Conservation (phyloP, 2,329 filamentous ascomycete genomes). For the Cladosporium halotolerans region DNA sequence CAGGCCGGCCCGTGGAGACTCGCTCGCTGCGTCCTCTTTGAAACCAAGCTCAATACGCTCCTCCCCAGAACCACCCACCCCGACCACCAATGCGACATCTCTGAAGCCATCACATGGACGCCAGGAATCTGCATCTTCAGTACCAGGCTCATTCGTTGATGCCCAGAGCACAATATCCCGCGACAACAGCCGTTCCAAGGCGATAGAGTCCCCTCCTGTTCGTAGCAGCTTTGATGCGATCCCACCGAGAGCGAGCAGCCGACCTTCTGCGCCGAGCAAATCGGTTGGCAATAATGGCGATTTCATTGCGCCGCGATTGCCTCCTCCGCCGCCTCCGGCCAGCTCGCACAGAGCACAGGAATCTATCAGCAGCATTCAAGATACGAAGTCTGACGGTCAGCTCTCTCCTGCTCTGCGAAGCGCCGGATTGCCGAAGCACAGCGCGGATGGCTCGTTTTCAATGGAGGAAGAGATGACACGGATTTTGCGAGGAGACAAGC, state of each 20-base stretch:
- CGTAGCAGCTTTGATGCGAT: constrained; percentile 37
- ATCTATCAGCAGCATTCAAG: constrained; percentile 39
- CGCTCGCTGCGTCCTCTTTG: constrained; percentile 38
- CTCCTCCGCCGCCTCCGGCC: constrained; percentile 33
- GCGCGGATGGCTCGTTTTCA: constrained; percentile 77
- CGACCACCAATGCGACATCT: constrained; percentile 34
- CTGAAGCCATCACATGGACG: constrained; percentile 29
- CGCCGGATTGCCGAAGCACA: constrained; percentile 46
- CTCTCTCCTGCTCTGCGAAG: constrained; percentile 26
- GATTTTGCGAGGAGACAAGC: constrained; percentile 65
- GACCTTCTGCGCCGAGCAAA: constrained; percentile 40
- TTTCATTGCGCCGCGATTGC: constrained; percentile 43
- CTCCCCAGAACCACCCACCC: constrained; percentile 32
- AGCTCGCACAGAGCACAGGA: constrained; percentile 36
- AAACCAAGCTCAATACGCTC: constrained; percentile 18
- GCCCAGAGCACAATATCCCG: constrained; percentile 27
- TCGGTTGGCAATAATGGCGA: constrained; percentile 31
- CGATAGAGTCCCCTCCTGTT: constrained; percentile 17
- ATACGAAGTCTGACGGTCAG: constrained; percentile 23
- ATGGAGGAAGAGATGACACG: constrained; percentile 94
- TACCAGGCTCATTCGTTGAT: constrained; percentile 32
- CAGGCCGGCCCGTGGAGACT: constrained; percentile 55
- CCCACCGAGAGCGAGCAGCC: constrained; percentile 42
- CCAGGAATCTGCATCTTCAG: constrained; percentile 33
- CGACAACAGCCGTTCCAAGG: constrained; percentile 20